Evolutionary conservation across 345 rosid species (phyloP).

Genomic region (Eucalyptus fibrosa): DNA sequence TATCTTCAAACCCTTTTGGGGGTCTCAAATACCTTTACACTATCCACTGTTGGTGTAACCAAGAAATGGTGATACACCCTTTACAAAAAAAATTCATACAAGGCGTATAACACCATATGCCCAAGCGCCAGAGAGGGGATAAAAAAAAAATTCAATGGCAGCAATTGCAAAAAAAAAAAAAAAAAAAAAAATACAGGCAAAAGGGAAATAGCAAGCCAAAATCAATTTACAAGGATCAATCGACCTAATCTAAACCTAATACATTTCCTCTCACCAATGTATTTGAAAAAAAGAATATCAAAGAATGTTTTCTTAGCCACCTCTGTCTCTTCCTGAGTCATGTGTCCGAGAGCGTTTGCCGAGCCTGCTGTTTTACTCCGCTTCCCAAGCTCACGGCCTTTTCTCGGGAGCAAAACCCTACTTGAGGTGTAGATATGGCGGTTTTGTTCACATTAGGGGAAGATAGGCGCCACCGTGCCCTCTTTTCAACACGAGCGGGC

Average conservation of each 20-base stretch:
- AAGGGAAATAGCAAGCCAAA: not conserved
- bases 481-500: slow-evolving; percentile 68
- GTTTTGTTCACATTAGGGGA: slow-evolving; percentile 66
- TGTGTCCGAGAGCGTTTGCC: not conserved
- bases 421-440: not conserved
- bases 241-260: not conserved
- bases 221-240: not conserved
- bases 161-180: not conserved
- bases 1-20: not conserved
- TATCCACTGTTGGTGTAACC: not conserved
- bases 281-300: not conserved
- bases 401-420: not conserved
- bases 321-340: not conserved
- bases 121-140: not conserved
- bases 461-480: slow-evolving; percentile 97
- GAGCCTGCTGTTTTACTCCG: not conserved
- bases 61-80: not conserved
- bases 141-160: not conserved
- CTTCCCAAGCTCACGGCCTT: not conserved
- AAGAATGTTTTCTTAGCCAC: not conserved
- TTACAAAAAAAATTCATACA: not conserved
- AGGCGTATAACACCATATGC: not conserved
- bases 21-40: not conserved
- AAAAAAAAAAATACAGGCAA: not conserved
- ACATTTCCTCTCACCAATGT: not conserved